Base-by-base conservation (phyloP, 805 yeast species). In the Starmerella asiatica region DNA sequence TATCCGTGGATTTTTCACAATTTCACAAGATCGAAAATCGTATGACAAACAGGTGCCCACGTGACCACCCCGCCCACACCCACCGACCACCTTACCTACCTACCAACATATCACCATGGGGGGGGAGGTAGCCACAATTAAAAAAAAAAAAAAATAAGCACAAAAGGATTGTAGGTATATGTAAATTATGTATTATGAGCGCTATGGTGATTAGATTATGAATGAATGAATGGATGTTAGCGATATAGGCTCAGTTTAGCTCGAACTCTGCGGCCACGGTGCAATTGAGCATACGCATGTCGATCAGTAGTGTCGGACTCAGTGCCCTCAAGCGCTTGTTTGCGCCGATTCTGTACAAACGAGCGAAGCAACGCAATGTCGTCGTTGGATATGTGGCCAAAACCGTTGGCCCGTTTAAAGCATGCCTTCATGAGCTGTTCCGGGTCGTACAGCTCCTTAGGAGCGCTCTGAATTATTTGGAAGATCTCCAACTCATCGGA, bases 391-490 rank as follows among this genome's bases (percentile, higher is more conserved):
- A 83, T 59, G 46, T 76, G 76, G 17, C 82, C 85, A 53, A 75
- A 75, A 0, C 83, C 79, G 19, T 76, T 71, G 35, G 77, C 68
- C 42, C 76, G 76, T 51, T 76, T 76, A 61, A 79, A 86, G 48
- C 93, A 81, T 29, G 76, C 67, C 44, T 78, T 85, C 52, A 85
- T 68, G 34, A 85, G 62, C 5, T 61, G 58, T 47, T 76, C 75
- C 2, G 91, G 85, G 56, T 85, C 79, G 30, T 49, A 37, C 14
- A 54, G 44, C 21, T 39, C 33, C 14, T 46, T 46, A 18, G 98
- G 98, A 24, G 70, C 73, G 45, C 79, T 77, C 58, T 88, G 98
- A 48, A 88, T 71, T 27, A 76, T 67, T 60, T 86, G 96, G 55
- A 88, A 91, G 16, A 84, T 60, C 48, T 75, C 81, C 67, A 74